Evolutionary conservation across 345 rosid genomes (phyloP), one percentile per base, ranked within the genome.

Genomic region (Citrus unshiu): DNA sequence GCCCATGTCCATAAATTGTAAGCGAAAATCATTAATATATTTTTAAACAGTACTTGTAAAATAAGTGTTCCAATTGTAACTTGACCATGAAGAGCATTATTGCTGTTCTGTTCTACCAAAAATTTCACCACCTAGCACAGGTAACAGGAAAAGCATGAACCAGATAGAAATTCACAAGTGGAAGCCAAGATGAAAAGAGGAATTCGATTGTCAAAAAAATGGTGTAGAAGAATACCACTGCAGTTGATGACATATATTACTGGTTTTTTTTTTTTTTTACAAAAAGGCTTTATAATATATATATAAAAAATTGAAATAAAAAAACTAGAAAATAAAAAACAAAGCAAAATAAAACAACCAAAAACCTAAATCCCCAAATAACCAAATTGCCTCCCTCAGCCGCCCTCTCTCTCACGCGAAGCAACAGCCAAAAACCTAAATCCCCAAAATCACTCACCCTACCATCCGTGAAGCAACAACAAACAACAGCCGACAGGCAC

Each of bases 21-120:
- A 70, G 24, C 68, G 35, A 72, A 64, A 72, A 68, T 43, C 49
- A 43, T 51, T 60, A 49, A 64, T 49, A 71, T 51, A 74, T 24
- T 3, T 34, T 35, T 64, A 32, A 58, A 70, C 27, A 22, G 70
- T 86, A 94, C 99, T 98, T 94, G 99, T 85, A 97, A 92, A 78
- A 97, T 94, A 80, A 97, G 95, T 34, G 97, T 97, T 71, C 98
- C 98, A 27, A 97, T 92, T 29, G 98, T 93, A 77, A 97, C 97
- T 91, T 97, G 98, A 83, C 99, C 99, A 76, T 94, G 98, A 79
- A 92, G 93, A 78, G 93, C 81, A 85, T 78, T 94, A 80, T 81
- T 91, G 68, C 86, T 86, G 73, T 90, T 97, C 72, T 88, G 87
- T 81, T 97, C 98, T 46, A 92, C 85, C 75, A 97, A 84, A 90